Percentiles rank a stretch among this genome's conserved stretches.
phyloP scores from a whole-genome alignment of 108 stramenopile genomes.

The Tribonema minus region DNA sequence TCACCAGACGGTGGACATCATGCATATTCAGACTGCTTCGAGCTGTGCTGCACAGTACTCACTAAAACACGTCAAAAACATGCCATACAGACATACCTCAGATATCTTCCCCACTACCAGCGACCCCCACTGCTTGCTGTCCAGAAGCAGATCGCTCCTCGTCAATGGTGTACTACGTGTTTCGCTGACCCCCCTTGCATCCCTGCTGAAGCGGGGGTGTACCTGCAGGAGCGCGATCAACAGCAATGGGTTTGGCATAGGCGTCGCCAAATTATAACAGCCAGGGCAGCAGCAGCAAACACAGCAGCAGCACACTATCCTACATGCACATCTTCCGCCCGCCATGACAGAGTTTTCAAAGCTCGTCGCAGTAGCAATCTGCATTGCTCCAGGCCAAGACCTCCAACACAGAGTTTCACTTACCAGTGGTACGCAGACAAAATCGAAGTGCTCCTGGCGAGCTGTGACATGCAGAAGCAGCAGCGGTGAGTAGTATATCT shows the following conservation, averaged over 20 bases:
- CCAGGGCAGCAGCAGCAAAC: too few relatives aligned
- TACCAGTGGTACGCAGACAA: conserved; percentile 53
- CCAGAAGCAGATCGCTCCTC: conserved; percentile 59
- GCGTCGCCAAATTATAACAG: too few relatives aligned
- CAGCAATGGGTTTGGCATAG: too few relatives aligned
- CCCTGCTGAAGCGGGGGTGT: conserved; percentile 41
- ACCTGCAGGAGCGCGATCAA: conserved; percentile 3
- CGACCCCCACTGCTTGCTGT: conserved; percentile 65
- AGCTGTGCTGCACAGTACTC: not conserved
- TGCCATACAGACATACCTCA: too few relatives aligned
- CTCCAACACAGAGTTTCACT: too few relatives aligned
- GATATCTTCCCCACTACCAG: conserved; percentile 58
- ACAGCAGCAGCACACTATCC: too few relatives aligned
- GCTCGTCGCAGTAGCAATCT: too few relatives aligned
- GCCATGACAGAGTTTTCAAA: too few relatives aligned
- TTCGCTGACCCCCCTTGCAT: conserved; percentile 44
- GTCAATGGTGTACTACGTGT: conserved; percentile 24
- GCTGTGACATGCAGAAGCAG: not conserved
- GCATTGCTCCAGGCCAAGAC: too few relatives aligned
- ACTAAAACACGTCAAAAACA: not conserved
- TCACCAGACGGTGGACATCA: not conserved
- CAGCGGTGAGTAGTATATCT: not conserved
- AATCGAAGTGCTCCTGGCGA: conserved; percentile 49
- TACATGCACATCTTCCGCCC: too few relatives aligned
- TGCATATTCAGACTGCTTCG: not conserved